phyloP scores from a whole-genome alignment of 2,329 filamentous ascomycete species.

The Thielaviopsis punctulata region DNA sequence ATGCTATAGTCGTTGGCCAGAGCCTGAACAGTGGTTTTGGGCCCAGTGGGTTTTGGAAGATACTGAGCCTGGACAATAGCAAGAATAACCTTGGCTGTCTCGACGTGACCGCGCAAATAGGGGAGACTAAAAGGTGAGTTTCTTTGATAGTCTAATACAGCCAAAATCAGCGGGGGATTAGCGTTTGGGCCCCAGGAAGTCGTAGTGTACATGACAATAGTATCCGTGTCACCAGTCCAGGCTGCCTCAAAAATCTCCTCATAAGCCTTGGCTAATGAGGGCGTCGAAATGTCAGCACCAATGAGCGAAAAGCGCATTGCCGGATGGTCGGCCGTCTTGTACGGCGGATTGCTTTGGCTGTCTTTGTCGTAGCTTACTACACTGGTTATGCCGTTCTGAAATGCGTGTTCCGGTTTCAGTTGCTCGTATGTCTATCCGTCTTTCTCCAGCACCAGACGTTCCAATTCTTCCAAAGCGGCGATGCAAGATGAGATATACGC shows the following conservation, averaged over 20 bases:
- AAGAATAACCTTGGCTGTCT: slow-evolving; percentile 47
- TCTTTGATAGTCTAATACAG: slow-evolving; percentile 32
- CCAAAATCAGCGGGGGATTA: slow-evolving; percentile 45
- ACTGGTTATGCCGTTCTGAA: too few species aligned
- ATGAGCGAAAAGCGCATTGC: neutral
- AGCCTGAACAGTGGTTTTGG: slow-evolving; percentile 30
- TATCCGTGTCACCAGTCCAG: slow-evolving; percentile 51
- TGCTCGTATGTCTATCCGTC: slow-evolving; percentile 52
- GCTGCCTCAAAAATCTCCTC: slow-evolving; percentile 54
- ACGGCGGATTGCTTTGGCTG: slow-evolving; percentile 21
- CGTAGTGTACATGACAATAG: slow-evolving; percentile 47
- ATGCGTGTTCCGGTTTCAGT: slow-evolving; percentile 35
- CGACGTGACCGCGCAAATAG: slow-evolving; percentile 45
- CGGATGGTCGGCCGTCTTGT: slow-evolving; percentile 17
- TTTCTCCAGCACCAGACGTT: slow-evolving; percentile 34
- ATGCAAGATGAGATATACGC: neutral
- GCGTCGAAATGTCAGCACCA: slow-evolving; percentile 34
- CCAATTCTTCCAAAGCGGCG: slow-evolving; percentile 34
- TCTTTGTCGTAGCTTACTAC: slow-evolving; percentile 3
- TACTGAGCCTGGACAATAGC: slow-evolving; percentile 57
- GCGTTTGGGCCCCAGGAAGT: slow-evolving; percentile 37
- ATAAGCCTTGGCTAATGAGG: slow-evolving; percentile 37
- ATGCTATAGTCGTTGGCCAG: slow-evolving; percentile 23
- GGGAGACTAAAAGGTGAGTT: slow-evolving; percentile 52
- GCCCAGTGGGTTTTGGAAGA: slow-evolving; percentile 34